phyloP scores from a whole-genome alignment of 768 basidiomycete genomes.

The Dentipellis fragilis region DNA sequence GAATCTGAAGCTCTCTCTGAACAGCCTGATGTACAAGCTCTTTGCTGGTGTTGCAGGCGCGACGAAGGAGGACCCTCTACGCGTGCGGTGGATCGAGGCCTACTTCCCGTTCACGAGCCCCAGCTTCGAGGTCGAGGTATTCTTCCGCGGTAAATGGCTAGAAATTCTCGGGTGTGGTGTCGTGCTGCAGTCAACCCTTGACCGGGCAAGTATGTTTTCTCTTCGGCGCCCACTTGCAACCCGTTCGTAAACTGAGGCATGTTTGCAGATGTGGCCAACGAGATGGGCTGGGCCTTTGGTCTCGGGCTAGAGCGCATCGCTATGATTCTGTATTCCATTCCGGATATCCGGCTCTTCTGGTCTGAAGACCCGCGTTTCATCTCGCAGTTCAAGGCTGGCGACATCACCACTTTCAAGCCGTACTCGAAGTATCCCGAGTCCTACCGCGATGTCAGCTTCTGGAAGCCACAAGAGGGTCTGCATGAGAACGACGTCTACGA shows the following conservation, averaged over 20 bases:
- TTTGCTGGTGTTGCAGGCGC: slow-evolving; percentile 56
- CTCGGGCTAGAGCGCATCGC: slow-evolving; percentile 95
- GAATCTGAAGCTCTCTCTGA: slow-evolving; percentile 86
- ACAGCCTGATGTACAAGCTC: slow-evolving; percentile 71
- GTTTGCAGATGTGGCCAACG: slow-evolving; percentile 56
- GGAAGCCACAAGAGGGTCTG: slow-evolving; percentile 51
- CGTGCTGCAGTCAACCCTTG: slow-evolving; percentile 78
- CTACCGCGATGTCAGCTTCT: slow-evolving; percentile 94
- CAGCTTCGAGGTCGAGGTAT: slow-evolving; percentile 96
- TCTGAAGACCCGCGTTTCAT: slow-evolving; percentile 81
- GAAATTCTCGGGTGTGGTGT: slow-evolving; percentile 95
- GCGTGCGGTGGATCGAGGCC: slow-evolving; percentile 94
- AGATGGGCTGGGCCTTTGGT: slow-evolving; percentile 97
- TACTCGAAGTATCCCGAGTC: slow-evolving; percentile 91
- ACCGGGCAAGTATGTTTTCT: slow-evolving; percentile 64
- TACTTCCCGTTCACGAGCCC: slow-evolving; percentile 98
- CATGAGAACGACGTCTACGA: slow-evolving; percentile 99
- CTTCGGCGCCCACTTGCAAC: background rate
- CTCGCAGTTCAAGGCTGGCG: slow-evolving; percentile 69
- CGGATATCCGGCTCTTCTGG: slow-evolving; percentile 98
- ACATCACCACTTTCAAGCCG: slow-evolving; percentile 76
- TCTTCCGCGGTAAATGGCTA: slow-evolving; percentile 93
- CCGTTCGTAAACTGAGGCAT: background rate
- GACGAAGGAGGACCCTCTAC: slow-evolving; percentile 57
- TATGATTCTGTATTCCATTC: slow-evolving; percentile 95